Conservation (phyloP, 148 eudicot genomes). For the Nyssa sinensis region DNA sequence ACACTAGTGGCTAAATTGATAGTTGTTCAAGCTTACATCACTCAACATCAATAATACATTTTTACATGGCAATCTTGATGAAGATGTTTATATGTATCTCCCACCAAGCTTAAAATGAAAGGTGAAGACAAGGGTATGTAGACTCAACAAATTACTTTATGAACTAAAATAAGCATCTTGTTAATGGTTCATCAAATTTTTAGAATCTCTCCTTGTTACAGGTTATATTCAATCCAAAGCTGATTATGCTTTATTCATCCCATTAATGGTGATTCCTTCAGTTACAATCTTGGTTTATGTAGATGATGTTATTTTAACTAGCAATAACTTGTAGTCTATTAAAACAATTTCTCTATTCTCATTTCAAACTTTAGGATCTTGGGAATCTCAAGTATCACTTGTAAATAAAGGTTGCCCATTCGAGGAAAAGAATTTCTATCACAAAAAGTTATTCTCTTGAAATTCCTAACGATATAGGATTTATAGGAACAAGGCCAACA, state of each 20-base stretch:
- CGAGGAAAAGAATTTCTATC: neutral
- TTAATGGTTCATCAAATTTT: too few relatives aligned
- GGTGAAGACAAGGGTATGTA: too few relatives aligned
- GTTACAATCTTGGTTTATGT: constrained; percentile 3
- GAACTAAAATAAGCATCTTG: too few relatives aligned
- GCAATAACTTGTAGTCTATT: neutral
- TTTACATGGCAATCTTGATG: too few relatives aligned
- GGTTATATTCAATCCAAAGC: neutral
- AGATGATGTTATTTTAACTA: constrained; percentile 1
- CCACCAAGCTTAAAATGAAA: too few relatives aligned
- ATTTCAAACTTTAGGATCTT: neutral
- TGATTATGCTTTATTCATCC: constrained; percentile 4
- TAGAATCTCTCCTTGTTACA: too few relatives aligned
- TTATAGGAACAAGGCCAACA: neutral
- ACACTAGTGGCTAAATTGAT: too few relatives aligned
- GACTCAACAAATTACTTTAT: too few relatives aligned
- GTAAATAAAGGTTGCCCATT: constrained; percentile 1
- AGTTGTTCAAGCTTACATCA: too few relatives aligned
- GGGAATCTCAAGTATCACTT: constrained; percentile 3
- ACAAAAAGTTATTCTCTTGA: constrained; percentile 4
- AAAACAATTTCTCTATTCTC: neutral
- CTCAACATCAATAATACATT: too few relatives aligned
- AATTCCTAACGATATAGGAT: neutral
- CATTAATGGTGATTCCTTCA: neutral
- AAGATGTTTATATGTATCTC: too few relatives aligned